These are phyloP conservation scores for Achlya hypogyna DNA, from an alignment of 352 stramenopile species.

Conservation along the genomic window DNA sequence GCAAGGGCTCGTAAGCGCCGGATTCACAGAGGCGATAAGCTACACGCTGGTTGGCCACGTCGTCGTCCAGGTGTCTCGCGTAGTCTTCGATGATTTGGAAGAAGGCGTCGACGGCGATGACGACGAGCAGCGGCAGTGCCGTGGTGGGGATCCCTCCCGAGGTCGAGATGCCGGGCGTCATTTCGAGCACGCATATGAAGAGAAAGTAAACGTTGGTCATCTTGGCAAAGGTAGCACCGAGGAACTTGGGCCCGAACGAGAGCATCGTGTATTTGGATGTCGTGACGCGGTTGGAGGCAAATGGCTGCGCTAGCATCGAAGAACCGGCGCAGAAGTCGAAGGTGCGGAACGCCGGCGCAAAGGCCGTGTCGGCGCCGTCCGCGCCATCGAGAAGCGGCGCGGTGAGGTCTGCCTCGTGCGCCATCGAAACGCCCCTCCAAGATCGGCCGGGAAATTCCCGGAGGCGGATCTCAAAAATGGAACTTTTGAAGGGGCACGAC, in stretches of 20 bases:
- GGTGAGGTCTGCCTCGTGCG: background rate
- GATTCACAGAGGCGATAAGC: background rate
- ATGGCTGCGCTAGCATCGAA: background rate
- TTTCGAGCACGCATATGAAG: constrained; percentile 79
- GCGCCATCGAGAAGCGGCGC: background rate
- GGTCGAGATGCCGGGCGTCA: constrained; percentile 72
- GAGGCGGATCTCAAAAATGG: too few species aligned
- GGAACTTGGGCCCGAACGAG: constrained; percentile 38
- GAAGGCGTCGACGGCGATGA: constrained; percentile 80
- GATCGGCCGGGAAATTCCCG: too few species aligned
- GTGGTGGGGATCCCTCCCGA: constrained; percentile 72
- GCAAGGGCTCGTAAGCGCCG: constrained; percentile 35
- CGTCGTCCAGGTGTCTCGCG: constrained; percentile 62
- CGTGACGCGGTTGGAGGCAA: constrained; percentile 29
- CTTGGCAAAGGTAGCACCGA: constrained; percentile 19
- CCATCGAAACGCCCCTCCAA: too few species aligned
- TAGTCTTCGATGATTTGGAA: constrained; percentile 83
- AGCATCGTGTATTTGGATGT: constrained; percentile 41
- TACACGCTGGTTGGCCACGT: constrained; percentile 50
- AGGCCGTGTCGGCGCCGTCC: background rate
- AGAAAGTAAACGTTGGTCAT: constrained; percentile 89
- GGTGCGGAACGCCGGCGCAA: background rate
- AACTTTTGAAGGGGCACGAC: too few species aligned
- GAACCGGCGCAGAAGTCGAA: background rate
- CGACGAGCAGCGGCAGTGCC: constrained; percentile 77